Conservation (phyloP, 2,329 filamentous ascomycete species). For the Ophiocordyceps camponoti-saundersi region DNA sequence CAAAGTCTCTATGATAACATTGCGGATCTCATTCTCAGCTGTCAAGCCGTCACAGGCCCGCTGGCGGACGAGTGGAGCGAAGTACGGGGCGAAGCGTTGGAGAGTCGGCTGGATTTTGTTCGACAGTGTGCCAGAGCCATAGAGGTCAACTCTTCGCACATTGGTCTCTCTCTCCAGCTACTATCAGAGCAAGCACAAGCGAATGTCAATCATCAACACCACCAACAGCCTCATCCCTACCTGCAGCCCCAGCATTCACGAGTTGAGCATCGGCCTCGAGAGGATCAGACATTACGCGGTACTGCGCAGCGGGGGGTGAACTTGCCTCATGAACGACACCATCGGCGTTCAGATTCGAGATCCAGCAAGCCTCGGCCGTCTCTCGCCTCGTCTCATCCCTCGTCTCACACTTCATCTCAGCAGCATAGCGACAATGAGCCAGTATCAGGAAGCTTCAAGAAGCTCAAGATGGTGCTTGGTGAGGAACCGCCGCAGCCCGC, state of each 20-base stretch:
- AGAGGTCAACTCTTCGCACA: constrained; percentile 72
- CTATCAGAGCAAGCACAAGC: constrained; percentile 65
- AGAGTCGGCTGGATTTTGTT: constrained; percentile 70
- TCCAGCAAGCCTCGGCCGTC: constrained; percentile 24
- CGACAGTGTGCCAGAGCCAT: constrained; percentile 61
- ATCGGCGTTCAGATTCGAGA: constrained; percentile 40
- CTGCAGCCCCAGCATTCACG: constrained; percentile 25
- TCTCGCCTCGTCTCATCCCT: not conserved
- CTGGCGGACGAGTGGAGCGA: constrained; percentile 93
- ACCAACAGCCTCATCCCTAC: constrained; percentile 7
- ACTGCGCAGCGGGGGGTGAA: constrained; percentile 37
- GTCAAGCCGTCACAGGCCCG: constrained; percentile 81
- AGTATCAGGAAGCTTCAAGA: constrained; percentile 33
- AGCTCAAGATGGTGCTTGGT: constrained; percentile 49
- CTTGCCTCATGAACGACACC: constrained; percentile 35
- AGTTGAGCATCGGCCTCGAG: constrained; percentile 22
- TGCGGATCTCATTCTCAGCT: constrained; percentile 72
- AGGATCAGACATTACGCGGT: constrained; percentile 29
- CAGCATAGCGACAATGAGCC: constrained; percentile 48
- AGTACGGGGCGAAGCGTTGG: constrained; percentile 73
- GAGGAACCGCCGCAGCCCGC: constrained; percentile 33
- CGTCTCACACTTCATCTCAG: constrained; percentile 27
- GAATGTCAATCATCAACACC: constrained; percentile 28
- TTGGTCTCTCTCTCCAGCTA: constrained; percentile 74
- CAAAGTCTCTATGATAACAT: constrained; percentile 88